Evolutionary conservation across 164 flowering plant species (phyloP), one percentile per base, ranked within the genome.

Genomic region (Vitis riparia): DNA sequence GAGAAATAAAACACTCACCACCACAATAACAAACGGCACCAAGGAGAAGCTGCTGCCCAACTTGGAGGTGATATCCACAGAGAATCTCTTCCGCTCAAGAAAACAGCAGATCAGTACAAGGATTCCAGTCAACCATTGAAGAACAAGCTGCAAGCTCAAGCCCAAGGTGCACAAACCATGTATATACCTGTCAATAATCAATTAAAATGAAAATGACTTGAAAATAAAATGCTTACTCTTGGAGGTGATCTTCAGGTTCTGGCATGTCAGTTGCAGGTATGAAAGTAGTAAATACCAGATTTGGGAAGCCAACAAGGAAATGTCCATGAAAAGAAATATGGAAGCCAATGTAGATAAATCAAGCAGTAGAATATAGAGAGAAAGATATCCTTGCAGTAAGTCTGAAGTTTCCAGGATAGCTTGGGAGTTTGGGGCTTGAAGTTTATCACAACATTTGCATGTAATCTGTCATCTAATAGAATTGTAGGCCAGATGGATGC

Each of bases 1-100:
- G 29, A 2, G 14, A 59, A 68, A 16, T 55, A 62, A 66, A 67
- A 66, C 47, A 74, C 96, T 87, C 67, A 91, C 99, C 90, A 96
- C 97, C 3, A 93, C 98, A 69, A 92, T 84, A 62, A 92, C 78
- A 75, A 88, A 96, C 19, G 99, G 99, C 47, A 77, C 93, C 76
- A 96, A 65, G 17, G 99, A 83, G 84, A 96, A 96, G 73, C 99
- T 96, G 89, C 98, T 93, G 37, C 99, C 99, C 70, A 96, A 68
- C 83, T 96, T 96, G 75, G 90, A 71, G 71, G 89, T 75, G 53
- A 96, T 91, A 66, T 91, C 98, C 51, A 67, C 79, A 51, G 85
- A 69, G 78, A 86, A 91, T 61, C 74, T 79, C 77, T 86, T 89
- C 73, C 84, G 84, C 82, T 93, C 92, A 64, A 93, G 83, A 70